Evolutionary conservation across 768 basidiomycete genomes (phyloP), one percentile per base, ranked within the genome.

Genomic region (Boletellus sp.): DNA sequence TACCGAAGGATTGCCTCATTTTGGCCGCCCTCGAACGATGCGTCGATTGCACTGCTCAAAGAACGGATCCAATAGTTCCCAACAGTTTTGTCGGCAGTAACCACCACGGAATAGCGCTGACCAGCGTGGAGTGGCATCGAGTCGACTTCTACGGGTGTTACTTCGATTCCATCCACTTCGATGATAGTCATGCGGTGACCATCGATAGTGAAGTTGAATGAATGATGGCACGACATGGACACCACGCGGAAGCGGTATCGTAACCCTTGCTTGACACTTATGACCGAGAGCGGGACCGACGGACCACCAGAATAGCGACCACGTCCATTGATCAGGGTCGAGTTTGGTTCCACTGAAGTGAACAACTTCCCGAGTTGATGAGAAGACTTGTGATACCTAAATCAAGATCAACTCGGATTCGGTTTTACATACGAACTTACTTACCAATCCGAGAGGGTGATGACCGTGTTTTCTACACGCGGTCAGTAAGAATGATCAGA

Each of bases 1-100:
- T 80, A 80, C 48, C 77, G 69, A 20, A 80, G 63, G 46, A 80
- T 78, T 3, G 77, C 78, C 34, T 72, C 71, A 61, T 76, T 78
- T 47, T 72, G 63, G 12, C 71, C 72, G 23, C 62, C 64, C 46
- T 58, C 24, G 51, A 72, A 63, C 32, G 58, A 42, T 13, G 71
- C 58, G 41, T 51, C 49, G 3, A 50, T 61, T 62, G 34, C 68
- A 69, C 42, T 70, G 48, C 31, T 74, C 65, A 35, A 64, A 0
- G 76, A 71, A 15, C 76, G 73, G 33, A 80, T 69, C 78, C 78
- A 83, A 61, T 81, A 83, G 59, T 80, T 83, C 17, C 61, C 68
- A 23, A 75, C 56, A 1, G 68, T 58, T 46, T 77, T 69, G 51
- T 77, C 68, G 15, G 77, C 74, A 16, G 59, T 68, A 19, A 78